Evolutionary conservation across 1,284 basidiomycete genomes (phyloP).

Genomic region (Tilletia indica): DNA sequence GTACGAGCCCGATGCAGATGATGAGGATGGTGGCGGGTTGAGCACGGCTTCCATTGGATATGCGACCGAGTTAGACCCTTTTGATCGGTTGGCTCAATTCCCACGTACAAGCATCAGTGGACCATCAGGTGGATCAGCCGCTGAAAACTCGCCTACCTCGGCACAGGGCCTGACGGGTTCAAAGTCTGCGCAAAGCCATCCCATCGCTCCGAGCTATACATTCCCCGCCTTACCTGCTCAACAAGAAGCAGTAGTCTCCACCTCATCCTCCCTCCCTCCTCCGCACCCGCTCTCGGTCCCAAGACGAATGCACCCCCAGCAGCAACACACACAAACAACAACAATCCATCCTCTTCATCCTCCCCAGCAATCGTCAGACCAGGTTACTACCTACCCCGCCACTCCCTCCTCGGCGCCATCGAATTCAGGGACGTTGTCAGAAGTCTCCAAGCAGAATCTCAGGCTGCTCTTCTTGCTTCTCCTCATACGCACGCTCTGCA

Average conservation of each 20-base stretch:
- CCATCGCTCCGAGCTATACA: background rate
- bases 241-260: background rate
- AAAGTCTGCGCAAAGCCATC: background rate
- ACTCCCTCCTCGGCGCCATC: conserved; percentile 82
- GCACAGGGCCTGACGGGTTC: no score
- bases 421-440: conserved; percentile 88
- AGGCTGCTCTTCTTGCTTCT: background rate
- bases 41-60: background rate
- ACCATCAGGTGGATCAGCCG: background rate
- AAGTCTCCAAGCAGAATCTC: conserved; percentile 65
- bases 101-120: background rate
- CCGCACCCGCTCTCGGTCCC: background rate
- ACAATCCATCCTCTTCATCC: background rate
- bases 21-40: background rate
- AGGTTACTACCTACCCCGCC: conserved; percentile 30
- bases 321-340: background rate
- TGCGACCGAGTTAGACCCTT: background rate
- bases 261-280: background rate
- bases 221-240: background rate
- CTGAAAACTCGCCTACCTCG: background rate
- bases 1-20: background rate
- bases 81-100: background rate
- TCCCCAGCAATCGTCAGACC: conserved; percentile 1
- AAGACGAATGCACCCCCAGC: no score
- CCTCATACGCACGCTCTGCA: background rate